Evolutionary conservation across 2,329 filamentous ascomycete species (phyloP), one percentile per base, ranked within the genome.

Genomic region (Ophiostoma australiae): DNA sequence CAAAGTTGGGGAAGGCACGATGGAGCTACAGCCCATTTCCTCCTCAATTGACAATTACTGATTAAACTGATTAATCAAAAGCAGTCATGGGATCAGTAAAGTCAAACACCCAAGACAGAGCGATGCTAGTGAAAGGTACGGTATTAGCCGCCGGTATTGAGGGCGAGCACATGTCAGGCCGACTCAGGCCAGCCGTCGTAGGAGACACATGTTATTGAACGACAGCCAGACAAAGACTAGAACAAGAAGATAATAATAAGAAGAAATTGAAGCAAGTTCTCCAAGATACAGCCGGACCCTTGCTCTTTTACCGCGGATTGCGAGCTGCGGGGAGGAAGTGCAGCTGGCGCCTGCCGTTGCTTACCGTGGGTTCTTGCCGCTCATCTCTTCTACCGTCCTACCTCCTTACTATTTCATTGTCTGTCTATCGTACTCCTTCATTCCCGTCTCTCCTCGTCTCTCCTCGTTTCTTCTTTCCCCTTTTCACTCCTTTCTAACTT

Each of bases 1-100:
- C 20, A 10, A 35, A 39, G 33, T 65, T 65, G 61, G 61, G 61
- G 61, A 65, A 65, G 61, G 61, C 31, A 37, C 52, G 23, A 58
- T 23, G 3, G 52, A 17, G 52, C 52, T 58, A 23, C n/a, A 27
- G 27, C 7, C 1, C 17, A 17, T 31, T 31, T 3, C 27, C 27
- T 31, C 27, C 27, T 31, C 27, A 31, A 31, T 31, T 31, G 27
- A 31, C 1, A 31, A 31, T 31, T 31, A 31, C 27, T 31, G 27
- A 31, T 1, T 31, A 31, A n/a, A n/a, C n/a, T n/a, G n/a, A n/a
- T n/a, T n/a, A n/a, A n/a, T n/a, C n/a, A 41, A 6, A 48, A 23
- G 52, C n/a, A 27, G 52, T 15, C 52, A 58, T 27, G 23, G 23
- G 8, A 27, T 27, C n/a, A 55, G 52, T 27, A 27, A 27, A 23